phyloP scores from a whole-genome alignment of 1,139 yeast species.

The Diutina siamensis region DNA sequence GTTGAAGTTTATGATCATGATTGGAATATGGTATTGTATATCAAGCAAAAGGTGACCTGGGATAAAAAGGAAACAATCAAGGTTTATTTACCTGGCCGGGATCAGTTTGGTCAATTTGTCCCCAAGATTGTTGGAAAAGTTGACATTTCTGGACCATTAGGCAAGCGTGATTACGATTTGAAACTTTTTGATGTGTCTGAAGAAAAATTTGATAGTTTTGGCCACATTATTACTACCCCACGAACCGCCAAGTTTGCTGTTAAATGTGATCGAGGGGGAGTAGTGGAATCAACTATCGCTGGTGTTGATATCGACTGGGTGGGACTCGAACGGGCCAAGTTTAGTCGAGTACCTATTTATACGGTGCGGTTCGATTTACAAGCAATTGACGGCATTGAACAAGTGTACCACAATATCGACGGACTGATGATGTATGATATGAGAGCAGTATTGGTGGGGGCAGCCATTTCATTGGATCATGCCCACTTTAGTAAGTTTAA shows the following conservation, averaged over 20 bases:
- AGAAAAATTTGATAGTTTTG: neutral
- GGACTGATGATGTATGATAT: neutral
- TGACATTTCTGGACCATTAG: neutral
- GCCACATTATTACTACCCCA: conserved; percentile 1
- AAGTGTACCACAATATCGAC: conserved; percentile 2
- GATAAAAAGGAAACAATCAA: conserved; percentile 4
- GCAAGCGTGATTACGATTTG: neutral
- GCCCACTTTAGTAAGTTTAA: conserved; percentile 1
- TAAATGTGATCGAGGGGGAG: neutral
- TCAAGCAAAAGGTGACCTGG: conserved; percentile 1
- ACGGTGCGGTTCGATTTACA: neutral
- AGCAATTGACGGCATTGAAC: neutral
- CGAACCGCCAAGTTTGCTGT: conserved; percentile 1
- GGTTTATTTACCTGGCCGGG: conserved; percentile 2
- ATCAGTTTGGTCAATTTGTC: conserved; percentile 1
- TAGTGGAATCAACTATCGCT: neutral
- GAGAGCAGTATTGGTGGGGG: conserved; percentile 3
- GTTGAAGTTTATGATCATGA: conserved; percentile 5
- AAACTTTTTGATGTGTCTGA: neutral
- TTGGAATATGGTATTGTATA: neutral
- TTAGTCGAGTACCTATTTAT: neutral
- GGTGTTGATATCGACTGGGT: conserved; percentile 5
- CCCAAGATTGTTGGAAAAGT: conserved; percentile 1
- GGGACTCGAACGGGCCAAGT: neutral
- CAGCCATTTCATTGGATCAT: conserved; percentile 3